Evolutionary conservation across 345 rosid species (phyloP), one percentile per base, ranked within the genome.

Genomic region (Alliaria petiolata): DNA sequence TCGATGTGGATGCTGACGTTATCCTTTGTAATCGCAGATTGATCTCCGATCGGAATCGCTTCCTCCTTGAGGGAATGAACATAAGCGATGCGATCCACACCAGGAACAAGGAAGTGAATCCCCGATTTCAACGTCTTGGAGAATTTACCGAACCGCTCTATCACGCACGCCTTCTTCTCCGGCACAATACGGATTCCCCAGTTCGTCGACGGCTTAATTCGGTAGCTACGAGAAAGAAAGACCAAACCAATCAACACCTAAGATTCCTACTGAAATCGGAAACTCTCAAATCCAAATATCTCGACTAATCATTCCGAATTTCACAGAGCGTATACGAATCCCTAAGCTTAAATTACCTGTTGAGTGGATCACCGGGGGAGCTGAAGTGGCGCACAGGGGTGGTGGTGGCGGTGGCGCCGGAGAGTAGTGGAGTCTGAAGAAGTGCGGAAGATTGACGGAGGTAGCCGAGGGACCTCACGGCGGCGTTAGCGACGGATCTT

Each of bases 41-140:
- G 98, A 35, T 91, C 90, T 2, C 95, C 91, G 31, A 91, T 91
- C 3, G 93, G 95, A 31, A 95, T 95, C 0, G 99, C 93, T 78
- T 91, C 98, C 73, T 95, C 99, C 84, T 95, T 95, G 69, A 95
- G 87, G 25, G 99, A 89, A 77, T 95, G 99, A 17, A 91, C 98
- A 15, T 95, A 95, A 19, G 98, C 96, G 50, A 91, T 91, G 53
- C 90, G 86, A 78, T 95, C 97, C 38, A 91, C 98, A 6, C 90
- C 38, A 0, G 99, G 99, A 62, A 95, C 76, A 65, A 95, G 84
- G 76, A 91, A 89, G 63, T 95, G 97, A 17, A 95, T 81, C 28
- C 99, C 99, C 0, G 98, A 85, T 0, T 89, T 78, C 45, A 91
- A 86, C 3, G 93, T 95, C 78, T 88, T 91, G 40, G 69, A 75